These are phyloP conservation scores for Colletotrichum simmondsii DNA, from an alignment of 2,329 filamentous ascomycete genomes.

Conservation along the genomic window DNA sequence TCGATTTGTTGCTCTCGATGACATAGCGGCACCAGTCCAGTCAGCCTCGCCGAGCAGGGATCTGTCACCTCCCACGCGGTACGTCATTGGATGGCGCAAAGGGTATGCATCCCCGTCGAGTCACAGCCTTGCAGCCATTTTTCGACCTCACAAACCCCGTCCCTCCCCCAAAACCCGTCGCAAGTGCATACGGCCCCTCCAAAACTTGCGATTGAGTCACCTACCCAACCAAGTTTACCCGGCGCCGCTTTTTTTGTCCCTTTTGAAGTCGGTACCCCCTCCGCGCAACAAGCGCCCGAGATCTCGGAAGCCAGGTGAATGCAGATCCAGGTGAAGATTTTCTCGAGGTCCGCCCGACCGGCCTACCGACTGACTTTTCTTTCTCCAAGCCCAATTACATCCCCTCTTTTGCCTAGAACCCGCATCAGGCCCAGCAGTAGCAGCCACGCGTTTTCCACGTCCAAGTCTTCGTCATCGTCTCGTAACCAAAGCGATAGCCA, in stretches of 20 bases:
- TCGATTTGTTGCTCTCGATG: too few species aligned
- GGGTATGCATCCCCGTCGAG: slow-evolving; percentile 19
- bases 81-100: slow-evolving; percentile 21
- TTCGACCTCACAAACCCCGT: slow-evolving; percentile 32
- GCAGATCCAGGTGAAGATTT: slow-evolving; percentile 32
- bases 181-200: slow-evolving; percentile 30
- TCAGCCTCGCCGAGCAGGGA: slow-evolving; percentile 29
- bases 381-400: slow-evolving; percentile 31
- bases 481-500: slow-evolving; percentile 3
- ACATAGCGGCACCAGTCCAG: not conserved
- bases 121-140: slow-evolving; percentile 32
- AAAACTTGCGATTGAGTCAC: slow-evolving; percentile 34
- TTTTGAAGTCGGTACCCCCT: slow-evolving; percentile 23
- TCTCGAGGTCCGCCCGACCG: slow-evolving; percentile 35
- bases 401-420: slow-evolving; percentile 23
- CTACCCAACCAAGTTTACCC: slow-evolving; percentile 19
- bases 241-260: slow-evolving; percentile 28
- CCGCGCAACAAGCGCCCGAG: slow-evolving; percentile 17
- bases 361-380: slow-evolving; percentile 34
- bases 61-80: not conserved
- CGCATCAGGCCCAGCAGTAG: slow-evolving; percentile 3
- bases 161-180: slow-evolving; percentile 29
- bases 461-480: not conserved
- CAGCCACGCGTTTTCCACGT: slow-evolving; percentile 24
- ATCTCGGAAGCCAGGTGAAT: slow-evolving; percentile 34